Conservation (phyloP, 768 basidiomycete genomes). For the Serendipita indica region DNA sequence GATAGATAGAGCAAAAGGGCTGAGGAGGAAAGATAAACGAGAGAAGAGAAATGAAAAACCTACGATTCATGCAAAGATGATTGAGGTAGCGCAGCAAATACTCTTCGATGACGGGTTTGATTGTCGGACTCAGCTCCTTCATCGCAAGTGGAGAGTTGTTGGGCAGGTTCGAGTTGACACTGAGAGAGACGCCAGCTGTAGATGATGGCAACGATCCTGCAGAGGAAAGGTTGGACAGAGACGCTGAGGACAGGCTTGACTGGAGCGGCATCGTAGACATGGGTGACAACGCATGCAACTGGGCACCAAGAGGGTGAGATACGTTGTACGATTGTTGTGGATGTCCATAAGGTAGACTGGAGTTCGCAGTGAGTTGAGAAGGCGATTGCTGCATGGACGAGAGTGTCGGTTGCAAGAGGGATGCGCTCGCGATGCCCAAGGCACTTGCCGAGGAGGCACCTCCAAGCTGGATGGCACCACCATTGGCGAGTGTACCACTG, state of each 20-base stretch:
- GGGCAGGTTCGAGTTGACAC: background rate
- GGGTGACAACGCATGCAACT: too few relatives aligned
- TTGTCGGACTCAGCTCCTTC: background rate
- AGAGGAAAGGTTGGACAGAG: too few relatives aligned
- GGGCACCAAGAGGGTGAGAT: too few relatives aligned
- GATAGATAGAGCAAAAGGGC: background rate
- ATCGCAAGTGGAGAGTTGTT: constrained; percentile 5
- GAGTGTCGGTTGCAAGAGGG: too few relatives aligned
- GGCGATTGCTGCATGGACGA: too few relatives aligned
- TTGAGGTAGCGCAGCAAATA: background rate
- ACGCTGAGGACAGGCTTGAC: too few relatives aligned
- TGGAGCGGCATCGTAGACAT: too few relatives aligned
- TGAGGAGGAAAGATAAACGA: background rate
- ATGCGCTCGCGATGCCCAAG: too few relatives aligned
- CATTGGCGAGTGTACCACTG: constrained; percentile 1
- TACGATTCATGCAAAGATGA: constrained; percentile 9
- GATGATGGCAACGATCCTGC: background rate
- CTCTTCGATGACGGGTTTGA: background rate
- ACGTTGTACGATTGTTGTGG: too few relatives aligned
- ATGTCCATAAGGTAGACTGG: too few relatives aligned
- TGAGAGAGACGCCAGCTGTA: background rate
- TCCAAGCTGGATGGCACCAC: background rate
- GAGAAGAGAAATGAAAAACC: background rate
- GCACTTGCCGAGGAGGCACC: too few relatives aligned
- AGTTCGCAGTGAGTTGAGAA: too few relatives aligned